Evolutionary conservation across 2,329 filamentous ascomycete genomes (phyloP).

Genomic region (Scedosporium boydii): DNA sequence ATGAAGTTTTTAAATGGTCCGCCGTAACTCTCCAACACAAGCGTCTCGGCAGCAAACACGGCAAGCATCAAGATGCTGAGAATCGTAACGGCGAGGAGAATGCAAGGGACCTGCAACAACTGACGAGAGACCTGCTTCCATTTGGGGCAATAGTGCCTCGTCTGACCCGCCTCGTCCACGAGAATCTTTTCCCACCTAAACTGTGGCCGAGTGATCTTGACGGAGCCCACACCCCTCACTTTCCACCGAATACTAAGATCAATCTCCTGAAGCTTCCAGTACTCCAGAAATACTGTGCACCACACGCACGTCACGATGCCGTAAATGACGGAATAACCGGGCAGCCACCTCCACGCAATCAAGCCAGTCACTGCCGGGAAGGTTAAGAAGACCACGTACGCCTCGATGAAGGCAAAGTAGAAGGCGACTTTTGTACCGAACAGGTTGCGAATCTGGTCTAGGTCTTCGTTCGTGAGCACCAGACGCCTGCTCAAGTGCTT

Average conservation of each 20-base stretch:
- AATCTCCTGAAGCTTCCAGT: slow-evolving; percentile 67
- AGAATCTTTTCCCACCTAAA: slow-evolving; percentile 55
- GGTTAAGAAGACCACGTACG: slow-evolving; percentile 61
- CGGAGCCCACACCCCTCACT: slow-evolving; percentile 49
- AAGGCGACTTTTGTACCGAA: slow-evolving; percentile 59
- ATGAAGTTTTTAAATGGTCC: slow-evolving; percentile 59
- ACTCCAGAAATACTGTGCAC: slow-evolving; percentile 67
- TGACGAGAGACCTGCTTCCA: slow-evolving; percentile 57
- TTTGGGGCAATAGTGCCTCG: slow-evolving; percentile 50
- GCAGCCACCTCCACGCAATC: slow-evolving; percentile 58
- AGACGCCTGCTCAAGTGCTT: slow-evolving; percentile 45
- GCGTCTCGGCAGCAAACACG: slow-evolving; percentile 65
- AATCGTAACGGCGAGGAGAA: slow-evolving; percentile 44
- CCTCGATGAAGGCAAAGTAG: slow-evolving; percentile 76
- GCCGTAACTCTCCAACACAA: slow-evolving; percentile 65
- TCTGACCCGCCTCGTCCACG: slow-evolving; percentile 55
- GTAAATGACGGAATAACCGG: slow-evolving; percentile 62
- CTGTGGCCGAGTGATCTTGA: slow-evolving; percentile 56
- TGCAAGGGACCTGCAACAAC: slow-evolving; percentile 60
- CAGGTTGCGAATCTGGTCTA: slow-evolving; percentile 51
- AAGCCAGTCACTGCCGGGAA: slow-evolving; percentile 61
- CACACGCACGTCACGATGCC: slow-evolving; percentile 58
- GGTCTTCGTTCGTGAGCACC: slow-evolving; percentile 37
- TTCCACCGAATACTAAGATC: slow-evolving; percentile 66
- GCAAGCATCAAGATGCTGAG: slow-evolving; percentile 58